A percentile compares a stretch with the other conserved stretches of the same genome.
phyloP scores from a whole-genome alignment of 352 stramenopile genomes.

The Phytopythium aichiense region DNA sequence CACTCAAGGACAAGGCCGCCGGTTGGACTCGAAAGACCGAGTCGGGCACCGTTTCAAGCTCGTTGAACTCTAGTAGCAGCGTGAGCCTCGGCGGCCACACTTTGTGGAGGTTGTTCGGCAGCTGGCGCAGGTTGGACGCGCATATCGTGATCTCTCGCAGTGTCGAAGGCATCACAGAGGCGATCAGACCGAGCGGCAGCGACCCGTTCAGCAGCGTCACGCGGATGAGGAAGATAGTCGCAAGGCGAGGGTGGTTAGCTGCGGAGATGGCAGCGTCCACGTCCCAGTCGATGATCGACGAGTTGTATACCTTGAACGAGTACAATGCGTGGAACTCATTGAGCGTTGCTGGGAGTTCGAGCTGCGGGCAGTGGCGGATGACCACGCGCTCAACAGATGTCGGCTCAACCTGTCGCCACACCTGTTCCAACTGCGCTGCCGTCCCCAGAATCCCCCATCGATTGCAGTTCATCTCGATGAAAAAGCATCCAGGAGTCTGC shows the following conservation, averaged over 20 bases:
- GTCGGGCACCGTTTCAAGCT: constrained; percentile 11
- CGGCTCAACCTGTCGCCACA: constrained; percentile 21
- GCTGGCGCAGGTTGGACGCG: constrained; percentile 22
- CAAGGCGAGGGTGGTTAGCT: constrained; percentile 20
- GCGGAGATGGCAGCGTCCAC: constrained; percentile 17
- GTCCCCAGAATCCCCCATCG: constrained; percentile 9
- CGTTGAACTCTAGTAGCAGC: constrained; percentile 18
- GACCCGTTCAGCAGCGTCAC: constrained; percentile 24
- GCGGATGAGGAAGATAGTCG: constrained; percentile 22
- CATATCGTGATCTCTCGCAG: constrained; percentile 37
- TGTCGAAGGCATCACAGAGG: constrained; percentile 19
- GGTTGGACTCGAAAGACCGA: constrained; percentile 10
- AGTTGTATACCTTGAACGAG: constrained; percentile 36
- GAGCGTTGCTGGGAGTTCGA: constrained; percentile 24
- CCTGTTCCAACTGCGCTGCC: constrained; percentile 7
- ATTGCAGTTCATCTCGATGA: constrained; percentile 28
- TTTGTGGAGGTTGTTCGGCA: constrained; percentile 27
- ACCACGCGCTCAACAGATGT: constrained; percentile 20
- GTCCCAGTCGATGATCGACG: constrained; percentile 23
- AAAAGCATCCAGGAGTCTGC: constrained; percentile 16
- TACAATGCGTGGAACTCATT: constrained; percentile 16
- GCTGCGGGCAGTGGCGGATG: constrained; percentile 25
- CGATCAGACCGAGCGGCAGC: constrained; percentile 28
- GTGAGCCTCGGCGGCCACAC: constrained; percentile 17
- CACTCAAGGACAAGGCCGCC: constrained; percentile 17